These are phyloP conservation scores for Mycena capillaripes DNA, from an alignment of 768 basidiomycete species.

Conservation along the genomic window DNA sequence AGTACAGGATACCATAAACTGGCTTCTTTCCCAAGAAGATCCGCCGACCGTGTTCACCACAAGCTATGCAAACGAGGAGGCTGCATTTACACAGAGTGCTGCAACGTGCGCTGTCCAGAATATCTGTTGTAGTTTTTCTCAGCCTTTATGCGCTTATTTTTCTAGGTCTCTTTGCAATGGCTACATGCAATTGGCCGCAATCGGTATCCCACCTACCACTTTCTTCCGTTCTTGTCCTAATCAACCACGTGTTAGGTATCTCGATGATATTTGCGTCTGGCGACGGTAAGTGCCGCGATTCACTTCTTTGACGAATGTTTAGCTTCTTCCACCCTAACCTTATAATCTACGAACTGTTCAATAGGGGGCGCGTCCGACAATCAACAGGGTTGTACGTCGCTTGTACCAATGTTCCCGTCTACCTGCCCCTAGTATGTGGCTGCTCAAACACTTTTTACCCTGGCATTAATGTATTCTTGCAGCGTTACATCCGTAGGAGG, in stretches of 20 bases:
- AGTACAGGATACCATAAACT: slow-evolving; percentile 21
- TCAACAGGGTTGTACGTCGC: slow-evolving; percentile 9
- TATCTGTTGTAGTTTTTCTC: slow-evolving; percentile 3
- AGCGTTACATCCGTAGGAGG: slow-evolving; percentile 27
- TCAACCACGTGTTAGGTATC: slow-evolving; percentile 15
- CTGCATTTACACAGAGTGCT: slow-evolving; percentile 4
- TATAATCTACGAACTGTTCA: background rate
- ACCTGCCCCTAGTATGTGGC: slow-evolving; percentile 27
- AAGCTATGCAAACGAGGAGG: slow-evolving; percentile 22
- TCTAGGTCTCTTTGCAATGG: slow-evolving; percentile 24
- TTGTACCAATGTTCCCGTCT: slow-evolving; percentile 26
- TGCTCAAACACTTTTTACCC: background rate
- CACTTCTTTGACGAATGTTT: slow-evolving; percentile 8
- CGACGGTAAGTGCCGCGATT: slow-evolving; percentile 17
- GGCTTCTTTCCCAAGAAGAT: slow-evolving; percentile 24
- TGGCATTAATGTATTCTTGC: background rate
- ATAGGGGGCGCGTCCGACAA: slow-evolving; percentile 24
- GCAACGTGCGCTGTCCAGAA: slow-evolving; percentile 15
- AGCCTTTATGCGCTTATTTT: background rate
- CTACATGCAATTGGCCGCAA: slow-evolving; percentile 27
- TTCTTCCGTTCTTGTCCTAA: background rate
- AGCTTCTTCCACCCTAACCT: slow-evolving; percentile 2
- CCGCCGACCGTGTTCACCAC: slow-evolving; percentile 27
- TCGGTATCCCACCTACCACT: slow-evolving; percentile 13
- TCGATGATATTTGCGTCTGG: slow-evolving; percentile 31